Evolutionary conservation across 495 filamentous ascomycete species (phyloP).

Genomic region (Trichoderma reesei): DNA sequence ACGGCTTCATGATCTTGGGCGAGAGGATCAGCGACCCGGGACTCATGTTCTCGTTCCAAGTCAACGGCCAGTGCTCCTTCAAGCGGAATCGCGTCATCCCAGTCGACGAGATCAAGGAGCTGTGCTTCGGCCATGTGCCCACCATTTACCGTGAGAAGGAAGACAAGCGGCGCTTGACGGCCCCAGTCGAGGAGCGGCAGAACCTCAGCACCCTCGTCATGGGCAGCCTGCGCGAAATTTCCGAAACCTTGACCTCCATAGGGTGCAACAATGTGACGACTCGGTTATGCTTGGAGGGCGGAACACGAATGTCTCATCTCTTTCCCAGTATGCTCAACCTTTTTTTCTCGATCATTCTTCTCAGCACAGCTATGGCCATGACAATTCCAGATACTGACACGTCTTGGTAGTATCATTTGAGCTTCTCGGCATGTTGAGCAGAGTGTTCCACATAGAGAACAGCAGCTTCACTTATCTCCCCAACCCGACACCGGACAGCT

Average conservation of each 20-base stretch:
- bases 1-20: slow-evolving; percentile 39
- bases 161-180: slow-evolving; percentile 26
- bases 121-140: slow-evolving; percentile 38
- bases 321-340: slow-evolving; percentile 32
- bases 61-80: slow-evolving; percentile 32
- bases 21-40: slow-evolving; percentile 32
- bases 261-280: slow-evolving; percentile 34
- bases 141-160: slow-evolving; percentile 30
- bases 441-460: slow-evolving; percentile 30
- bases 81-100: slow-evolving; percentile 36
- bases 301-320: slow-evolving; percentile 29
- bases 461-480: slow-evolving; percentile 37
- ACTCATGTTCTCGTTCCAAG: slow-evolving; percentile 37
- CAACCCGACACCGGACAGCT: slow-evolving; percentile 38
- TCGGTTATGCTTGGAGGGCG: slow-evolving; percentile 26
- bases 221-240: slow-evolving; percentile 29
- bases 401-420: slow-evolving; percentile 36
- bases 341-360: not conserved
- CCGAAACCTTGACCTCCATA: slow-evolving; percentile 35
- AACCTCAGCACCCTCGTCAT: slow-evolving; percentile 27
- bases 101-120: slow-evolving; percentile 33
- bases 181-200: slow-evolving; percentile 27
- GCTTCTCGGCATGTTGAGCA: slow-evolving; percentile 41
- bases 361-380: too few species aligned
- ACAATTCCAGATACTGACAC: slow-evolving; percentile 11